Conservation (phyloP, 257 asterid genomes). For the Jasminum sambac region DNA sequence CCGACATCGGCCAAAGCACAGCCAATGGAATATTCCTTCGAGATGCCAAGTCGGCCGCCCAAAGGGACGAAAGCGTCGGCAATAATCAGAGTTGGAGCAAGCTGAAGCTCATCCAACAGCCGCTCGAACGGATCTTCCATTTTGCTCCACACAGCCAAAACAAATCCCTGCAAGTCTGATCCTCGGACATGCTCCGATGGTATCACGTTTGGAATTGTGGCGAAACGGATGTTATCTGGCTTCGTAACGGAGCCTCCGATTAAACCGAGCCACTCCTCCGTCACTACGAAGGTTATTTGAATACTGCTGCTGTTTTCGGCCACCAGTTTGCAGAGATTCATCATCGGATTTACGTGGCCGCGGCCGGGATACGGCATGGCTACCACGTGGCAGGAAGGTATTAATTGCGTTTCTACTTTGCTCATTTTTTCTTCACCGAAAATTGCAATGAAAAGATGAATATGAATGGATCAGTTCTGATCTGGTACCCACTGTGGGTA, state of each 20-base stretch:
- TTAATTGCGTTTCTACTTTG: not conserved
- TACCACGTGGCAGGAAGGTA: conserved; percentile 27
- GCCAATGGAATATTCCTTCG: conserved; percentile 58
- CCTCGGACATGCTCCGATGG: conserved; percentile 62
- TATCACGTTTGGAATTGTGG: conserved; percentile 48
- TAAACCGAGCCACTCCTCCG: conserved; percentile 39
- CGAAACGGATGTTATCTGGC: conserved; percentile 40
- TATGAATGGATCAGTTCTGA: not conserved
- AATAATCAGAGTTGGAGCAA: conserved; percentile 32
- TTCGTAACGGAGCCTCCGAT: conserved; percentile 34
- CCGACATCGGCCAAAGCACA: conserved; percentile 49
- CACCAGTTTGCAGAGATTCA: conserved; percentile 31
- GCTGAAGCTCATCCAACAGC: conserved; percentile 35
- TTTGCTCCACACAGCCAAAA: conserved; percentile 29
- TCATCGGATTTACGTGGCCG: conserved; percentile 44
- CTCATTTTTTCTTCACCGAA: not conserved
- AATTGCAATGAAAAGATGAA: not conserved
- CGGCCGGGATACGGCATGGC: conserved; percentile 43
- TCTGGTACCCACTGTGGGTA: too few species aligned
- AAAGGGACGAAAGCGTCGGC: conserved; percentile 40
- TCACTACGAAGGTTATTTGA: conserved; percentile 34
- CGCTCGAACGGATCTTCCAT: conserved; percentile 55
- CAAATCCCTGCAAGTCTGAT: conserved; percentile 33
- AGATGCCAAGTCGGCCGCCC: conserved; percentile 34
- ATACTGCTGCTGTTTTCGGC: conserved; percentile 11